A percentile compares a stretch with the other conserved stretches of the same genome.
These are phyloP conservation scores for Prunus padus DNA, from an alignment of 306 rosid species.

Conservation along the genomic window DNA sequence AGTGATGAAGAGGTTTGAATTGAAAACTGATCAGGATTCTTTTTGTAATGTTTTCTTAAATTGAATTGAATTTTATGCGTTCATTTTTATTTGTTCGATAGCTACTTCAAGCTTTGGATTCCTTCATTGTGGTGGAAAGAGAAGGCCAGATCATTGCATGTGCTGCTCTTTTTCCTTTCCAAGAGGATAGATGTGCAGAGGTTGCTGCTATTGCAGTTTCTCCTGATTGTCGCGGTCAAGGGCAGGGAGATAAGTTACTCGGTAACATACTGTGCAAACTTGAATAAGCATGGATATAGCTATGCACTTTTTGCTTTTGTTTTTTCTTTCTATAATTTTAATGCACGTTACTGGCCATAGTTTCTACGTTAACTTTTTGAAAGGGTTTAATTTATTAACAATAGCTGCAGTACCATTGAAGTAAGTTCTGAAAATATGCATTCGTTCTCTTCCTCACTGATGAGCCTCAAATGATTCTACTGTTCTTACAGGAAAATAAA, in stretches of 20 bases:
- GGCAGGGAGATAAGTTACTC: slow-evolving; percentile 95
- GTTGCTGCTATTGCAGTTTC: slow-evolving; percentile 95
- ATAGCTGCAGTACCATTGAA: background rate
- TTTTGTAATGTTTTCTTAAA: background rate
- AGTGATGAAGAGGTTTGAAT: slow-evolving; percentile 71
- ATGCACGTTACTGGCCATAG: background rate
- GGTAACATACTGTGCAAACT: slow-evolving; percentile 41
- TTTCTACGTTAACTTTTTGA: background rate
- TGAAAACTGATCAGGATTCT: background rate
- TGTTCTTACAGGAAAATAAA: background rate
- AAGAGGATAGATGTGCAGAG: slow-evolving; percentile 84
- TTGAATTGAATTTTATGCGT: background rate
- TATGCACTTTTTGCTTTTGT: background rate
- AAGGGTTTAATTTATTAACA: background rate
- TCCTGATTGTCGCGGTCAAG: slow-evolving; percentile 91
- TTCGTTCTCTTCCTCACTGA: background rate
- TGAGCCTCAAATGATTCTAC: background rate
- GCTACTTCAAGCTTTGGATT: slow-evolving; percentile 63
- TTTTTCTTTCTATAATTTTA: background rate
- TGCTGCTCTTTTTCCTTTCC: slow-evolving; percentile 81
- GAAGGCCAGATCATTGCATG: slow-evolving; percentile 98
- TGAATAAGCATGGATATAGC: background rate
- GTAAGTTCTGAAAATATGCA: background rate
- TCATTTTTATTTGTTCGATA: slow-evolving; percentile 25
- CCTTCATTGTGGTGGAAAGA: slow-evolving; percentile 75